Conservation (phyloP, 352 stramenopile genomes). For the Phytophthora sp. region DNA sequence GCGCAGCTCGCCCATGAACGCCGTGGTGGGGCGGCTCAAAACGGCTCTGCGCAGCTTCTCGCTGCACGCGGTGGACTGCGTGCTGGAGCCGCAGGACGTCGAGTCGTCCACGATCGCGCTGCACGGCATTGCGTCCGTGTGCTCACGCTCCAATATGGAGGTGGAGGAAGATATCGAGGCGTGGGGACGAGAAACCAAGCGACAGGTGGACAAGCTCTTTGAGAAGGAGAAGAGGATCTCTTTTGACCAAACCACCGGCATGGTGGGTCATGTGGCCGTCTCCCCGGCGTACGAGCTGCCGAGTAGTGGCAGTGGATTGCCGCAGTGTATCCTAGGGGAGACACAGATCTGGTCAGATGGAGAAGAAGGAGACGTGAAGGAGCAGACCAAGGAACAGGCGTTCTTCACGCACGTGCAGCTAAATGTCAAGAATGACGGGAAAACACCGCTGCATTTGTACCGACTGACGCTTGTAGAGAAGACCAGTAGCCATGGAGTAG, state of each 20-base stretch:
- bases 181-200: constrained; percentile 35
- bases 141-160: constrained; percentile 52
- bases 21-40: constrained; percentile 39
- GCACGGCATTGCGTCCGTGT: constrained; percentile 44
- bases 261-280: constrained; percentile 34
- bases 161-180: constrained; percentile 24
- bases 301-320: constrained; percentile 44
- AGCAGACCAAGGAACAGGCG: constrained; percentile 5
- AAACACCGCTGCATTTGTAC: constrained; percentile 58
- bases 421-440: constrained; percentile 44
- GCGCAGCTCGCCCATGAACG: constrained; percentile 42
- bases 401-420: constrained; percentile 47
- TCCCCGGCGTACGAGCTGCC: constrained; percentile 47
- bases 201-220: constrained; percentile 36
- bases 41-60: constrained; percentile 40
- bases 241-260: constrained; percentile 29
- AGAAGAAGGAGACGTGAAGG: constrained; percentile 2
- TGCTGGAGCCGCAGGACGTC: constrained; percentile 35
- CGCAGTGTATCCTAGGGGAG: constrained; percentile 42
- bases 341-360: constrained; percentile 44
- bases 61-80: constrained; percentile 50
- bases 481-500: neutral
- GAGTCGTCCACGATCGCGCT: constrained; percentile 39
- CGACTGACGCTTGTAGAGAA: constrained; percentile 37
- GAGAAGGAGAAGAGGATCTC: constrained; percentile 28